Conservation (phyloP, 2,329 filamentous ascomycete genomes). For the Graphiopsis chlorocephala region DNA sequence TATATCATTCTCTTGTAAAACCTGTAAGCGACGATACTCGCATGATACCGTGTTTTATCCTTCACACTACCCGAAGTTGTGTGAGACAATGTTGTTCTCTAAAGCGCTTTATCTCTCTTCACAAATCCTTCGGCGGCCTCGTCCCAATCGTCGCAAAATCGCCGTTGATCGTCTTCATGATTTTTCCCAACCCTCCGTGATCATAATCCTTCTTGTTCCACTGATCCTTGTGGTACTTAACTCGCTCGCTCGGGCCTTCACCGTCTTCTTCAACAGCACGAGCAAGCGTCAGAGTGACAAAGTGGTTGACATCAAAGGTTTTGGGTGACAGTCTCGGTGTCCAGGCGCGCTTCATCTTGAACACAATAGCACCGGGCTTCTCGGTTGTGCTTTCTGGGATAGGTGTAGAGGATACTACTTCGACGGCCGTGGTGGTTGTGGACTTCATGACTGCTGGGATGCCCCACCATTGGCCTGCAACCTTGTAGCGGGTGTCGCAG, state of each 20-base stretch:
- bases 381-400: conserved; percentile 44
- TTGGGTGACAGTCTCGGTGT: conserved; percentile 36
- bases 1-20: too few relatives aligned
- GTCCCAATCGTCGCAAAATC: conserved; percentile 46
- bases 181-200: conserved; percentile 46
- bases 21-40: too few relatives aligned
- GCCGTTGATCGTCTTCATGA: conserved; percentile 51
- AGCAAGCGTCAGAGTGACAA: conserved; percentile 41
- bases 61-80: too few relatives aligned
- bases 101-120: not conserved
- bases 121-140: conserved; percentile 36
- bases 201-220: conserved; percentile 51
- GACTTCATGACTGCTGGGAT: conserved; percentile 22
- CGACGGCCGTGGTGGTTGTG: conserved; percentile 17
- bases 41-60: too few relatives aligned
- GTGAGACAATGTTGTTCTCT: too few relatives aligned
- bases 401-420: conserved; percentile 30
- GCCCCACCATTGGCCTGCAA: conserved; percentile 52
- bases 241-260: conserved; percentile 37
- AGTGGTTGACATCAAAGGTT: conserved; percentile 39
- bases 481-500: conserved; percentile 49
- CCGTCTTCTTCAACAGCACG: conserved; percentile 19
- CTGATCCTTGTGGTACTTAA: conserved; percentile 51
- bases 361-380: conserved; percentile 41
- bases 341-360: conserved; percentile 50